Evolutionary conservation across 257 asterid species (phyloP), one percentile per base, ranked within the genome.

Genomic region (Avicennia marina): DNA sequence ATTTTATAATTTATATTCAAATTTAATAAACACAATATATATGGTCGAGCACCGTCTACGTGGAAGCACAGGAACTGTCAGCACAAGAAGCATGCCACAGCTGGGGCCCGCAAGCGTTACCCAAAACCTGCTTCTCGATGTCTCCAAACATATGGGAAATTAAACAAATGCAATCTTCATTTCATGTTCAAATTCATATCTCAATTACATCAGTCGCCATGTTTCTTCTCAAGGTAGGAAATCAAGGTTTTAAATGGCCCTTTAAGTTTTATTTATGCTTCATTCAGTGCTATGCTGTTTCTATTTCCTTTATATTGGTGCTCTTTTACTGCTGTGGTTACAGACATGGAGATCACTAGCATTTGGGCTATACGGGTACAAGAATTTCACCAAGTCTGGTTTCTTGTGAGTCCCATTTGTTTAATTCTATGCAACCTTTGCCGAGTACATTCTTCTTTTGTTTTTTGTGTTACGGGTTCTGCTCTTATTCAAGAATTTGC

Each of bases 351-450:
- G 95, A 64, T 25, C 90, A 60, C 42, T 80, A 7, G 68, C 83
- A 33, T 90, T 86, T 82, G 95, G 95, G 69, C 4, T 82, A 4
- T 84, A 73, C 65, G 97, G 96, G 19, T 86, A 75, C 84, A 65
- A 77, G 71, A 79, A 86, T 73, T 90, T 90, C 81, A 86, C 95
- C 60, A 86, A 84, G 72, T 70, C 87, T 40, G 95, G 82, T 39
- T 90, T 76, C 42, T 0, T 57, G 95, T 86, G 71, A 79, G 95
- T 66, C 63, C 39, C 25, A 4, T 38, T 31, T 7, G 11, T 2
- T 56, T 48, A 12, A 27, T 36, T 53, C 39, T 47, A n/a, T 4
- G 13, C 8, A 32, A n/a, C 21, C 38, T 44, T 46, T 18, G 9
- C 65, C 4, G 24, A 20, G 33, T 33, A 6, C 17, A 7, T 51